These are phyloP conservation scores for Penicillium nucicola DNA, from an alignment of 495 filamentous ascomycete species.

Conservation along the genomic window DNA sequence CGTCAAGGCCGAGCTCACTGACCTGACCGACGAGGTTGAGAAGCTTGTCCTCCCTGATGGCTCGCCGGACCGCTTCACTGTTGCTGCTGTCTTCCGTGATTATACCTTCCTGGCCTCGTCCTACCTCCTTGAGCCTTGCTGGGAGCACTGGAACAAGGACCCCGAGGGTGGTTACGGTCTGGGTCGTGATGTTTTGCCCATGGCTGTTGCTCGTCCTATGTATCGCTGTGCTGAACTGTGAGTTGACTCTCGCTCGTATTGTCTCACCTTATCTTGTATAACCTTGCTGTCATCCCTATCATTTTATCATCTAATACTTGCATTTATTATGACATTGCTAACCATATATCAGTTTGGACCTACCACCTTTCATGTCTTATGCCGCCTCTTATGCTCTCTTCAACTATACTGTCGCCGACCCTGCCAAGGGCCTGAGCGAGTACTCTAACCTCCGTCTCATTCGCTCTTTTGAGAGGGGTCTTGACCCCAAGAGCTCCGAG, in stretches of 20 bases:
- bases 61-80: constrained; percentile 61
- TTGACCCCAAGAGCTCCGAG: constrained; percentile 82
- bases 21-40: constrained; percentile 68
- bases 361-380: constrained; percentile 90
- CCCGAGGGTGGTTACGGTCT: constrained; percentile 69
- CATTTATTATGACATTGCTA: constrained; percentile 4
- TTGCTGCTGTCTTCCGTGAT: constrained; percentile 84
- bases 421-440: constrained; percentile 55
- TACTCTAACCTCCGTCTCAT: constrained; percentile 81
- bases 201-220: constrained; percentile 68
- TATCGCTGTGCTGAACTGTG: constrained; percentile 76
- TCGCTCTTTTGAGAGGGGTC: constrained; percentile 83
- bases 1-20: constrained; percentile 63
- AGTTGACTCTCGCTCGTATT: constrained; percentile 30
- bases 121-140: constrained; percentile 93
- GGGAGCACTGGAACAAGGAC: constrained; percentile 61
- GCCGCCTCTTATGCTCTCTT: constrained; percentile 87
- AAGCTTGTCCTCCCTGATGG: constrained; percentile 52
- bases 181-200: constrained; percentile 66
- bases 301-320: not conserved
- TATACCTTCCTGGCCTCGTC: constrained; percentile 87
- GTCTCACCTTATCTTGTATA: too few relatives aligned
- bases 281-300: too few relatives aligned
- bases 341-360: constrained; percentile 31
- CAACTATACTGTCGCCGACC: constrained; percentile 76